Conservation (phyloP, 495 filamentous ascomycete genomes). For the Pyronema omphalodes region DNA sequence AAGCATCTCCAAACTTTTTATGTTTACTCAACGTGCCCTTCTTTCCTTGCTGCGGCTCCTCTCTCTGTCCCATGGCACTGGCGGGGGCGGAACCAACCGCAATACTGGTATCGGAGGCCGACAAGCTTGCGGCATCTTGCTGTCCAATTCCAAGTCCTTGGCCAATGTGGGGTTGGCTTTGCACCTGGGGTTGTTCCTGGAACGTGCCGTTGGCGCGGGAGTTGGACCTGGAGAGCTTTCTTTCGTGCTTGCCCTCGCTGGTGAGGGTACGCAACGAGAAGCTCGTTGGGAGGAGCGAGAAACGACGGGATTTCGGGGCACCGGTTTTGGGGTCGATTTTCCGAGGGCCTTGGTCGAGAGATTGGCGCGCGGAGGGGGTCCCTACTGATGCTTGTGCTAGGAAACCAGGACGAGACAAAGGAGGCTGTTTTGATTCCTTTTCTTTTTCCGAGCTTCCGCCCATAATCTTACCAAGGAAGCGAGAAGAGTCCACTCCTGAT, state of each 20-base stretch:
- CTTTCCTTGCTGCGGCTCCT: conserved; percentile 26
- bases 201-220: not conserved
- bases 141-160: conserved; percentile 5
- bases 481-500: conserved; percentile 61
- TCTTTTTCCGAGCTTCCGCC: conserved; percentile 33
- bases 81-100: conserved; percentile 27
- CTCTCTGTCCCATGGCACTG: conserved; percentile 32
- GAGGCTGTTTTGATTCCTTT: conserved; percentile 16
- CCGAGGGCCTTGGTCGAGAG: conserved; percentile 15
- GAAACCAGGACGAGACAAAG: conserved; percentile 50
- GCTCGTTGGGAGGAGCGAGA: conserved; percentile 60
- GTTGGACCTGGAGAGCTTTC: conserved; percentile 1
- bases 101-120: conserved; percentile 19
- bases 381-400: not conserved
- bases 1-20: conserved; percentile 75
- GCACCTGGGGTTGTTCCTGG: not conserved
- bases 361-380: conserved; percentile 43
- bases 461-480: conserved; percentile 55
- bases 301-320: conserved; percentile 32
- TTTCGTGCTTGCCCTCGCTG: conserved; percentile 11
- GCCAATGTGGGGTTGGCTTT: conserved; percentile 20
- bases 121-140: conserved; percentile 9
- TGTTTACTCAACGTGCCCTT: conserved; percentile 46
- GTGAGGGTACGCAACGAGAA: conserved; percentile 38
- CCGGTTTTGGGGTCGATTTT: conserved; percentile 12